These are phyloP conservation scores for Coffea humblotiana DNA, from an alignment of 305 asterid genomes.

Conservation along the genomic window DNA sequence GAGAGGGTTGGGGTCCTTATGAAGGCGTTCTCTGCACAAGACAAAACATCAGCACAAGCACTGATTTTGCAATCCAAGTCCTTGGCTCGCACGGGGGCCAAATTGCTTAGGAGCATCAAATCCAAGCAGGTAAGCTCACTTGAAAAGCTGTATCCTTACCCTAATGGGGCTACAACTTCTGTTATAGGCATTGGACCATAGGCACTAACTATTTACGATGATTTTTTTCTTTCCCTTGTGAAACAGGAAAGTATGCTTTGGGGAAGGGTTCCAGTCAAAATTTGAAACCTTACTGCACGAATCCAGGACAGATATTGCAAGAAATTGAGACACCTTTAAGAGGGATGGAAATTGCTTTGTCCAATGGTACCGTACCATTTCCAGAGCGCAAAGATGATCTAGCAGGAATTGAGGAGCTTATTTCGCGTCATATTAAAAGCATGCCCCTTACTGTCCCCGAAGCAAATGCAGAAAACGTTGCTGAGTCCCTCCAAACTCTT, in stretches of 20 bases:
- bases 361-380: too few species aligned
- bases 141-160: neutral
- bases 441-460: conserved; percentile 38
- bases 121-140: conserved; percentile 60
- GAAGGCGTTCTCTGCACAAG: conserved; percentile 66
- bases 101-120: conserved; percentile 51
- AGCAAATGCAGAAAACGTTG: conserved; percentile 28
- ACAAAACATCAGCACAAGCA: conserved; percentile 40
- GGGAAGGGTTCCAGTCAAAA: conserved; percentile 55
- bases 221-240: neutral
- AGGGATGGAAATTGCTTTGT: conserved; percentile 63
- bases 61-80: conserved; percentile 60
- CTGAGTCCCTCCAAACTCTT: conserved; percentile 44
- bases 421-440: conserved; percentile 42
- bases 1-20: conserved; percentile 53
- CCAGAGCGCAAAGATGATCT: neutral
- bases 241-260: conserved; percentile 64
- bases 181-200: too few species aligned
- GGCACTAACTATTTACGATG: too few species aligned
- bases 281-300: conserved; percentile 19
- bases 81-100: conserved; percentile 45
- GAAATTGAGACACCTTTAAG: conserved; percentile 52
- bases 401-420: conserved; percentile 25
- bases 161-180: too few species aligned
- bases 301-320: conserved; percentile 38